Evolutionary conservation across 306 rosid species (phyloP).

Genomic region (Castanea mollissima): DNA sequence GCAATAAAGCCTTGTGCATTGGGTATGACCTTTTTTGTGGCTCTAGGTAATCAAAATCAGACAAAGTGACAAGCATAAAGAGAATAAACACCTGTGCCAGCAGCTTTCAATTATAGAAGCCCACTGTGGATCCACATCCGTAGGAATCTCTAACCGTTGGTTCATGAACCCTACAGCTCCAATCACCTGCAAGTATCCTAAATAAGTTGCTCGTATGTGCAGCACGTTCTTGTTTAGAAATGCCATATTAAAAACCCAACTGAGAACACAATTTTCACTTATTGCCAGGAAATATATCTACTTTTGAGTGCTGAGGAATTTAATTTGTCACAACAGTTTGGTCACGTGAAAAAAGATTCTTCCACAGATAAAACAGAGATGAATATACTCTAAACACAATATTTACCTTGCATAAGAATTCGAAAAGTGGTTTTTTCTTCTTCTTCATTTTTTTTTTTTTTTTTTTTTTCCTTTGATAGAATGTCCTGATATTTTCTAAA

Average conservation of each 20-base stretch:
- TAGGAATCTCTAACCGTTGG: conserved; percentile 90
- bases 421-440: not conserved
- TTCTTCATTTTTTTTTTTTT: not conserved
- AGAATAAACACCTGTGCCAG: conserved; percentile 66
- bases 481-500: conserved; percentile 14
- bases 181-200: conserved; percentile 77
- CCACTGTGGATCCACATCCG: conserved; percentile 84
- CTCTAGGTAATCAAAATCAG: conserved; percentile 3
- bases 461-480: not conserved
- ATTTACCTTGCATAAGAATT: not conserved
- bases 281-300: not conserved
- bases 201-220: conserved; percentile 46
- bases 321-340: not conserved
- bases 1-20: too few relatives aligned
- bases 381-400: not conserved
- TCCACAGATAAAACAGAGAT: not conserved
- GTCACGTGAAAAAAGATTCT: not conserved
- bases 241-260: not conserved
- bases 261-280: not conserved
- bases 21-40: too few relatives aligned
- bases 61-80: conserved; percentile 9
- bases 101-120: conserved; percentile 87
- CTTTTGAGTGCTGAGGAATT: conserved; percentile 8
- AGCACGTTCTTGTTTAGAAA: not conserved
- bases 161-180: conserved; percentile 99